Percentiles rank a stretch among this genome's conserved stretches.
phyloP scores from a whole-genome alignment of 2,329 filamentous ascomycete species.

The Paracoccidioides lutzii region DNA sequence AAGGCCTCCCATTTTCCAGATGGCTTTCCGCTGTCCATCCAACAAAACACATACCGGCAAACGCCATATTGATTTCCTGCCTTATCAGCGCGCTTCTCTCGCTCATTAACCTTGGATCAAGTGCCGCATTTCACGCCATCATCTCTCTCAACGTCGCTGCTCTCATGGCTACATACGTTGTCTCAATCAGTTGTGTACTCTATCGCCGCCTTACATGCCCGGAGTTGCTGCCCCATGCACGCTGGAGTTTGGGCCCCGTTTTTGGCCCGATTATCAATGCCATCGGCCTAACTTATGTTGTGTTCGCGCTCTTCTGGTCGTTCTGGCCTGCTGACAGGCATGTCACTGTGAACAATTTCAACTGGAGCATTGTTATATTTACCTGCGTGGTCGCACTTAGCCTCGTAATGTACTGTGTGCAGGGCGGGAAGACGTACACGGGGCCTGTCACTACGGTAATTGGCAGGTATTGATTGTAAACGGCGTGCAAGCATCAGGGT shows the following conservation, averaged over 20 bases:
- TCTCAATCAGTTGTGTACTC: constrained; percentile 36
- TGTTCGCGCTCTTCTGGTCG: constrained; percentile 9
- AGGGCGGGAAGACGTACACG: constrained; percentile 20
- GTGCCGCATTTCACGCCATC: constrained; percentile 31
- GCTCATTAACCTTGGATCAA: constrained; percentile 35
- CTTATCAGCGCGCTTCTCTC: constrained; percentile 25
- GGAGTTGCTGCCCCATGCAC: constrained; percentile 31
- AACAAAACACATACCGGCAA: constrained; percentile 16
- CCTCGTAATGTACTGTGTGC: constrained; percentile 26
- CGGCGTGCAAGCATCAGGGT: not conserved
- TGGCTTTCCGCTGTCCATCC: constrained; percentile 19
- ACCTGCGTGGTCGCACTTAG: constrained; percentile 27
- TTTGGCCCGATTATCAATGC: constrained; percentile 13
- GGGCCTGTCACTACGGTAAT: constrained; percentile 14
- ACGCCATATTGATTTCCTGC: constrained; percentile 17
- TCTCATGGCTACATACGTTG: constrained; percentile 29
- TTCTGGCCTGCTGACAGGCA: constrained; percentile 9
- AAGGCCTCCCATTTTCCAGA: constrained; percentile 21
- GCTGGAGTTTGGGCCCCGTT: constrained; percentile 35
- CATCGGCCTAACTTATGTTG: constrained; percentile 7
- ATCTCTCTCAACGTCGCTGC: constrained; percentile 28
- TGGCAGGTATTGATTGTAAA: not conserved
- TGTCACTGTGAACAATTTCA: constrained; percentile 7
- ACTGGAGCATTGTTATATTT: constrained; percentile 31
- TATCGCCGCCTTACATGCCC: constrained; percentile 31